Evolutionary conservation across 2,329 filamentous ascomycete species (phyloP).

Genomic region (Macrophomina phaseolina): DNA sequence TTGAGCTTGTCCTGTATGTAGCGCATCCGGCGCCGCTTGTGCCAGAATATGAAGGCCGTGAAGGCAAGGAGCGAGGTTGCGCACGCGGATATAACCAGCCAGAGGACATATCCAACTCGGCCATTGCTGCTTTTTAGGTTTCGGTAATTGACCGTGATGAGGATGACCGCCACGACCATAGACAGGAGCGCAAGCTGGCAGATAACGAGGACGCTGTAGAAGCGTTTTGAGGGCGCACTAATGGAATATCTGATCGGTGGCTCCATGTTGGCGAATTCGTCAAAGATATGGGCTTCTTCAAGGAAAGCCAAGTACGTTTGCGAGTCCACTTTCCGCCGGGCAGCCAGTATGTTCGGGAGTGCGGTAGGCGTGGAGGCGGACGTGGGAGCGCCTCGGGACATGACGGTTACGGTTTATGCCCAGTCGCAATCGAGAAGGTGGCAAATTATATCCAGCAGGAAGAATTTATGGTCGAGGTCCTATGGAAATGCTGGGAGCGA

Average conservation of each 20-base stretch:
- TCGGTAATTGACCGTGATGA: not conserved
- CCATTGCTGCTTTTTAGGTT: not conserved
- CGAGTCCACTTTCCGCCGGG: not conserved
- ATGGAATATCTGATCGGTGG: not conserved
- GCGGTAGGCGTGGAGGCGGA: not conserved
- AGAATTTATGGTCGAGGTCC: no score
- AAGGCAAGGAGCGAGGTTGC: not conserved
- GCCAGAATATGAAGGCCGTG: slow-evolving; percentile 1
- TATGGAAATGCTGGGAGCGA: not conserved
- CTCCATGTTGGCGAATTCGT: not conserved
- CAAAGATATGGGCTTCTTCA: slow-evolving; percentile 8
- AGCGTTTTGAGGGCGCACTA: not conserved
- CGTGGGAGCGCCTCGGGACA: not conserved
- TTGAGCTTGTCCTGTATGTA: slow-evolving; percentile 14
- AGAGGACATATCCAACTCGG: not conserved
- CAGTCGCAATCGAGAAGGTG: no score
- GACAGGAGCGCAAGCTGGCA: slow-evolving; percentile 18
- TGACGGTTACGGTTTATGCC: no score
- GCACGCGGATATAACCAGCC: slow-evolving; percentile 15
- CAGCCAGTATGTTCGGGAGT: not conserved
- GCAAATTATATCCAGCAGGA: no score
- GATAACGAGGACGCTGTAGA: slow-evolving; percentile 6
- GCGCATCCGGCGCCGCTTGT: slow-evolving; percentile 12
- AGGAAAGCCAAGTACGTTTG: slow-evolving; percentile 14
- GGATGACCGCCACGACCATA: slow-evolving; percentile 10